Evolutionary conservation across 2,329 filamentous ascomycete genomes (phyloP), one percentile per base, ranked within the genome.

Genomic region (Knufia fluminis): DNA sequence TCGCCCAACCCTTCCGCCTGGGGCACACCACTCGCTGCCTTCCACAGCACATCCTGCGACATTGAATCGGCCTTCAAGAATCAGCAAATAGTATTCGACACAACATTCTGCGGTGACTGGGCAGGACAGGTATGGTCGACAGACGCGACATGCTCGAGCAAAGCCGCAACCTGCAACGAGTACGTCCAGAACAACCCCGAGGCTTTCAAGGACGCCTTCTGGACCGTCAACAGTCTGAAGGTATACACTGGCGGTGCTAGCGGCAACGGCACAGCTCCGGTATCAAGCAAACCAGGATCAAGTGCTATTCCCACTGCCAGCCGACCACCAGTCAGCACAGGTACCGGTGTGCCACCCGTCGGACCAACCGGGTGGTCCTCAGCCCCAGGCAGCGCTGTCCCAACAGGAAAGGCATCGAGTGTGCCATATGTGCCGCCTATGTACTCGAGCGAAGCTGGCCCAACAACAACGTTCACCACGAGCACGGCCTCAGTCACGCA

Each of bases 21-120:
- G 65, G 70, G 70, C 4, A 67, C 61, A 7, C 72, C 74, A 1
- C 68, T 67, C 51, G 70, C 70, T 1, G 61, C 70, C 52, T 69
- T 75, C 49, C 50, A 52, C 10, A 52, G 57, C 9, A 74, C 71
- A 50, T 74, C 71, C 49, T 96, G 91, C 67, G 70, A 90, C 58
- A 84, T 94, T 55, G 71, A 81, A 52, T 56, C 67, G 1, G 76
- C 83, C 65, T 94, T 96, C 70, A 70, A 71, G 52, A 67, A 83
- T 52, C 77, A 94, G 70, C 78, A 83, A 59, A 80, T 96, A 55
- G 78, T 91, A 55, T 82, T 92, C 66, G 80, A 91, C 68, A 92
- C 82, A 1, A 85, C 85, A 4, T 87, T 94, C 65, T 96, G 90
- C 66, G 90, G 90, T 17, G 79, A 84, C 61, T 95, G 89, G 89